Conservation (phyloP, 2,329 filamentous ascomycete species). For the Calonectria hongkongensis region DNA sequence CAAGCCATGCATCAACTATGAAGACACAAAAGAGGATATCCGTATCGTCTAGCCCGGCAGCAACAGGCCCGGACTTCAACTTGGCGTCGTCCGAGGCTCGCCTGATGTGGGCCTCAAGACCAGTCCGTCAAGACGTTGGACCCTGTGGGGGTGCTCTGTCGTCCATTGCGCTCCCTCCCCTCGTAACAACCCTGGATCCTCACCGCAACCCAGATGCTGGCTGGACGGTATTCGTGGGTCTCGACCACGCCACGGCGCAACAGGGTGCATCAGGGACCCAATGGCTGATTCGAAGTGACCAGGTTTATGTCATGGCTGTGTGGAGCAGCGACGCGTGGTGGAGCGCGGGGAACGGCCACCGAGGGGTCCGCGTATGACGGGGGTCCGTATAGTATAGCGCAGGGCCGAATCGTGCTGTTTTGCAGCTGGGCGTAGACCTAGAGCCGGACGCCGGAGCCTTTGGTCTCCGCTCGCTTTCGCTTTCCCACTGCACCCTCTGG, state of each 20-base stretch:
- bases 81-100: slow-evolving; percentile 2
- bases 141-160: background rate
- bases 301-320: background rate
- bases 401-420: background rate
- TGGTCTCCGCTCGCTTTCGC: background rate
- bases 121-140: background rate
- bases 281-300: slow-evolving; percentile 3
- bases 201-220: slow-evolving; percentile 11
- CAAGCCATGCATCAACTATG: background rate
- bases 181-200: background rate
- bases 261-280: slow-evolving; percentile 8
- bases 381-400: background rate
- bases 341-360: background rate
- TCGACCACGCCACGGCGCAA: slow-evolving; percentile 8
- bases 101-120: background rate
- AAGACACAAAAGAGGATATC: background rate
- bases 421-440: background rate
- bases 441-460: background rate
- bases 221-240: background rate
- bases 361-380: background rate
- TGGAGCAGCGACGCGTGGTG: background rate
- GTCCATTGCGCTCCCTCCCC: background rate
- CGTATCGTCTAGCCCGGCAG: background rate
- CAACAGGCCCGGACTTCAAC: background rate
- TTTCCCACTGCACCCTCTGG: background rate